A percentile compares a stretch with the other conserved stretches of the same genome.
Evolutionary conservation across 345 rosid genomes (phyloP).

Genomic region (Heritiera fomes): DNA sequence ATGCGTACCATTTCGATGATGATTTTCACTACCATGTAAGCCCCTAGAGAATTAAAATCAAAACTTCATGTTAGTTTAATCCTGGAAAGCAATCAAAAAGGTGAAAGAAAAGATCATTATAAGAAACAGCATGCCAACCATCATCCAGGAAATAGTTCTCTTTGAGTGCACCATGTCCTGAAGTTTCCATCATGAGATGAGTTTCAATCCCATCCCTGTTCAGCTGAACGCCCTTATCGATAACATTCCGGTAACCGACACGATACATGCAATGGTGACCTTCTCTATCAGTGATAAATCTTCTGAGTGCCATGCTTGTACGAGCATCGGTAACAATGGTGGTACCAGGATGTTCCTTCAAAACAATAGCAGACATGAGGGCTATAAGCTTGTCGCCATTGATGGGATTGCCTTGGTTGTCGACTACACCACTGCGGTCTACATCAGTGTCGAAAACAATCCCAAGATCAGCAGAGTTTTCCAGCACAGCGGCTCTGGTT

Average conservation of each 20-base stretch:
- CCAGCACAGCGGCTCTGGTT: constrained; percentile 73
- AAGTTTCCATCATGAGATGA: constrained; percentile 97
- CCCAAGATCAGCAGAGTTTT: constrained; percentile 80
- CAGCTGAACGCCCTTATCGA: constrained; percentile 82
- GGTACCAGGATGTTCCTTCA: constrained; percentile 79
- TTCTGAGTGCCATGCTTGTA: constrained; percentile 76
- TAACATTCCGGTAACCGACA: constrained; percentile 90
- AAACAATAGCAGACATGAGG: constrained; percentile 76
- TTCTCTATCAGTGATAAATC: constrained; percentile 69
- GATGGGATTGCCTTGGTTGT: constrained; percentile 72
- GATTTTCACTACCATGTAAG: constrained; percentile 91
- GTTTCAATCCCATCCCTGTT: constrained; percentile 74
- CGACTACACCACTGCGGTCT: constrained; percentile 91
- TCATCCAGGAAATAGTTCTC: constrained; percentile 93
- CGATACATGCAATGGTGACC: constrained; percentile 87
- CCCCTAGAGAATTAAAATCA: constrained; percentile 45
- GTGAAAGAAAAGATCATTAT: neutral
- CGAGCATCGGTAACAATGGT: constrained; percentile 88
- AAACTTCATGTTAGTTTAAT: neutral
- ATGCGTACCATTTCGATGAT: constrained; percentile 85
- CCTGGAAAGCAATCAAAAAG: neutral
- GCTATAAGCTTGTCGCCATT: constrained; percentile 92
- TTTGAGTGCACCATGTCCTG: constrained; percentile 93
- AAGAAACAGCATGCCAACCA: constrained; percentile 37
- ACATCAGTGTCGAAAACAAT: constrained; percentile 96